phyloP scores from a whole-genome alignment of 495 filamentous ascomycete species.

The Neurospora sp. region DNA sequence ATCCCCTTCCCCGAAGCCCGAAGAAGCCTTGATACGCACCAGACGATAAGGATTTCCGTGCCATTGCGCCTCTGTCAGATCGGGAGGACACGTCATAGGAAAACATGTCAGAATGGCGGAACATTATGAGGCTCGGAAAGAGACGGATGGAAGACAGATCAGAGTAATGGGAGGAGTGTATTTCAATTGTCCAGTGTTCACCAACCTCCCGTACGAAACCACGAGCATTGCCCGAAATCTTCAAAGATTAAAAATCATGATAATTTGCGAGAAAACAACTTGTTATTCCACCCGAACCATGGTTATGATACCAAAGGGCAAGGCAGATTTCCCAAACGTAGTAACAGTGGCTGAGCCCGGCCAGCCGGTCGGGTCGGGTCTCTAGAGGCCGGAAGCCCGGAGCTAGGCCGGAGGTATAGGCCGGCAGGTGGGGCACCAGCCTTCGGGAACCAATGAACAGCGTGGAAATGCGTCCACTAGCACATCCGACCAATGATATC shows the following conservation, averaged over 20 bases:
- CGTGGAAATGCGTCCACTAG: background rate
- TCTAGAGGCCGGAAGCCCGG: background rate
- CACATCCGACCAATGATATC: background rate
- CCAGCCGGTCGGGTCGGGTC: background rate
- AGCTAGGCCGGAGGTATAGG: background rate
- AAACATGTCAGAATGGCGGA: background rate
- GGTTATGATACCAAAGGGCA: accelerated
- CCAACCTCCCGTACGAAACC: background rate
- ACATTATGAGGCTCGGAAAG: background rate
- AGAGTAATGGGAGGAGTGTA: background rate
- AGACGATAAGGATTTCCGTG: background rate
- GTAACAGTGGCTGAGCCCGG: background rate
- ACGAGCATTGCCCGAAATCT: background rate
- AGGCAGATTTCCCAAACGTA: background rate
- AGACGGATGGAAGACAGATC: background rate
- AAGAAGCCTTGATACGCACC: background rate
- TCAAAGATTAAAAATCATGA: background rate
- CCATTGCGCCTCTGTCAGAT: background rate
- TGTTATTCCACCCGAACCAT: background rate
- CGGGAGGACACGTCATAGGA: background rate
- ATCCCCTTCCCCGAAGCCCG: background rate
- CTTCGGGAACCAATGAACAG: background rate
- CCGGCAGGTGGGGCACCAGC: background rate
- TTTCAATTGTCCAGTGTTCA: background rate
- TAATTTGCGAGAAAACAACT: background rate